Evolutionary conservation across 192 early-diverging fungal genomes (phyloP), one percentile per base, ranked within the genome.

Genomic region (Backusella circina): DNA sequence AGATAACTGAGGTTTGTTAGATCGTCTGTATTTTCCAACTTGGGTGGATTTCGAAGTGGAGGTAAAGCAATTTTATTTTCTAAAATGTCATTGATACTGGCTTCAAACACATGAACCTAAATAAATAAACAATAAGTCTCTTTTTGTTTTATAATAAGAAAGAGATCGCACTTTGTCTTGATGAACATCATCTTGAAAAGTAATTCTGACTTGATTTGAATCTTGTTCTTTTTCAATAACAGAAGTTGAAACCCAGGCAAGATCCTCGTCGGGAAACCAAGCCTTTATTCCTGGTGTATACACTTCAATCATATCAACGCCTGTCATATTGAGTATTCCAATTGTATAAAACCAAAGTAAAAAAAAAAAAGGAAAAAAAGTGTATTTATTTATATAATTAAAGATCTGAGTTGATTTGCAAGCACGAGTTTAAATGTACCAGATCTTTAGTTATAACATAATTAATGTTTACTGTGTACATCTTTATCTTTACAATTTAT

Each of bases 31-130:
- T 92, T 91, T 75, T 95, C 94, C 39, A 96, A 80, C 65, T 93
- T 88, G 4, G 96, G 95, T 32, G 98, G 96, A 79, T 99, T 99
- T 84, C 95, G 90, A 61, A 99, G 85, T 32, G 96, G 96, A 21
- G 98, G 98, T 18, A 99, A 85, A 39, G 88, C 86, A 65, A 84
- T 87, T 65, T 91, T 90, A 77, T 79, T 85, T 65, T 85, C 86
- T 39, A 86, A 84, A 18, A 98, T 85, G 78, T 95, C 91, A 16
- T 80, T 85, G n/a, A 93, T 73, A 28, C 92, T 92, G 6, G 89
- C 88, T 67, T 92, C 90, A 73, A 96, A 92, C 16, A 84, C 83
- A 72, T 91, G 80, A 61, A 91, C 89, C 94, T 95, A 85, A 10
- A 44, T 37, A 51, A 72, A 72, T 9, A 36, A 28, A 21, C 9